Conservation (phyloP, 768 basidiomycete species). For the Cystofilobasidium macerans region DNA sequence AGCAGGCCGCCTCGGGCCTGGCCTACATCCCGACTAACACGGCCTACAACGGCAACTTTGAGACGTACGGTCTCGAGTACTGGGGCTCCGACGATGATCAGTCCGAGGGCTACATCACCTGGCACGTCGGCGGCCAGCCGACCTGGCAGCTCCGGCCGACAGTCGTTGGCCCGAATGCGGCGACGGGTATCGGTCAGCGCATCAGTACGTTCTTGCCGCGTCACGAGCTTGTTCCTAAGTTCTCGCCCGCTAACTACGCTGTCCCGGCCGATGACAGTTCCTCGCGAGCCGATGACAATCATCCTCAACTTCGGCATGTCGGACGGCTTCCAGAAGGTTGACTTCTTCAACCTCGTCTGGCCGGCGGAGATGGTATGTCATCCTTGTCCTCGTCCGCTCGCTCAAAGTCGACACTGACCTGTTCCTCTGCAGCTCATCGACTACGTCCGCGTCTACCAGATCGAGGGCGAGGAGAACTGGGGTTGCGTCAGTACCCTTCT, state of each 20-base stretch:
- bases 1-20: constrained; percentile 24
- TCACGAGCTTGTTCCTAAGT: background rate
- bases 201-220: background rate
- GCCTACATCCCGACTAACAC: constrained; percentile 10
- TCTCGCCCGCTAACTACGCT: background rate
- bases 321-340: constrained; percentile 58
- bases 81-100: constrained; percentile 61
- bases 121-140: constrained; percentile 56
- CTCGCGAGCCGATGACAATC: constrained; percentile 45
- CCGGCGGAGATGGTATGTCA: constrained; percentile 50
- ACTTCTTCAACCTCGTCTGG: constrained; percentile 62
- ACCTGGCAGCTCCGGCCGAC: constrained; percentile 63
- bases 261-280: constrained; percentile 5
- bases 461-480: constrained; percentile 45
- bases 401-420: background rate
- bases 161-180: constrained; percentile 57
- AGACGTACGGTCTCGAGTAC: constrained; percentile 65
- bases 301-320: constrained; percentile 75
- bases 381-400: background rate
- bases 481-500: background rate
- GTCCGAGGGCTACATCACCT: constrained; percentile 66
- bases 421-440: constrained; percentile 51
- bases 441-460: constrained; percentile 61
- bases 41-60: constrained; percentile 51
- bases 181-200: constrained; percentile 51